phyloP scores from a whole-genome alignment of 768 basidiomycete species.

The Podaxis sp. region DNA sequence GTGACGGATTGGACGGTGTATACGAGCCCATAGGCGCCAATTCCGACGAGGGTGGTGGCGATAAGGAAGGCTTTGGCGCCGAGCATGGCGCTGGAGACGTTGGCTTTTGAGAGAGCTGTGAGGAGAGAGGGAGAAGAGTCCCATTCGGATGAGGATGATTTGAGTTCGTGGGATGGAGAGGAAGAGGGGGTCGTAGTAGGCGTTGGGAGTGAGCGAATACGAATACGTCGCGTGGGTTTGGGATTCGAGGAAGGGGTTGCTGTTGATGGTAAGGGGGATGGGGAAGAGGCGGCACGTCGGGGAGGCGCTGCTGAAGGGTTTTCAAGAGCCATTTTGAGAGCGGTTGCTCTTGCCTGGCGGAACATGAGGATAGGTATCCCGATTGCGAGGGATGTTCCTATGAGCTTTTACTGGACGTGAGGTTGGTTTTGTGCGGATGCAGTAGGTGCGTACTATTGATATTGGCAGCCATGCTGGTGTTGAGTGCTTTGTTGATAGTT shows the following conservation, averaged over 20 bases:
- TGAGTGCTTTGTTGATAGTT: not conserved
- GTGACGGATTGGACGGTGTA: slow-evolving; percentile 51
- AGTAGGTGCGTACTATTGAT: slow-evolving; percentile 22
- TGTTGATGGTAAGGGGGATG: slow-evolving; percentile 9
- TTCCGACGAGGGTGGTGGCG: slow-evolving; percentile 59
- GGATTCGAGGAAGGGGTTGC: not conserved
- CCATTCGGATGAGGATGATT: slow-evolving; percentile 23
- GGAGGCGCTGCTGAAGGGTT: slow-evolving; percentile 28
- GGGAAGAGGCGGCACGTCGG: slow-evolving; percentile 24
- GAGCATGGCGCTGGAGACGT: slow-evolving; percentile 52
- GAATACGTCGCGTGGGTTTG: slow-evolving; percentile 8
- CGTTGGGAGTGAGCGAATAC: slow-evolving; percentile 12
- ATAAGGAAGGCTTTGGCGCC: slow-evolving; percentile 64
- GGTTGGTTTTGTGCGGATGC: not conserved
- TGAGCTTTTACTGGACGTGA: slow-evolving; percentile 20
- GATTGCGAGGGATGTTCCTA: slow-evolving; percentile 32
- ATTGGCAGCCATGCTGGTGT: slow-evolving; percentile 29
- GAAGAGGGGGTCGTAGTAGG: slow-evolving; percentile 4
- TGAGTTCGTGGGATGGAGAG: slow-evolving; percentile 15
- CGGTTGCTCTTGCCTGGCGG: slow-evolving; percentile 26
- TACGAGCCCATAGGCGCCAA: slow-evolving; percentile 43
- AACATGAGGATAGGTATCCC: slow-evolving; percentile 37
- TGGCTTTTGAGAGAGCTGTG: slow-evolving; percentile 35
- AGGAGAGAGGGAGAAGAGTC: slow-evolving; percentile 31
- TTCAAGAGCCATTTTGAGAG: slow-evolving; percentile 27